Evolutionary conservation across 2,329 filamentous ascomycete species (phyloP), one percentile per base, ranked within the genome.

Genomic region (Cryphonectria japonica): DNA sequence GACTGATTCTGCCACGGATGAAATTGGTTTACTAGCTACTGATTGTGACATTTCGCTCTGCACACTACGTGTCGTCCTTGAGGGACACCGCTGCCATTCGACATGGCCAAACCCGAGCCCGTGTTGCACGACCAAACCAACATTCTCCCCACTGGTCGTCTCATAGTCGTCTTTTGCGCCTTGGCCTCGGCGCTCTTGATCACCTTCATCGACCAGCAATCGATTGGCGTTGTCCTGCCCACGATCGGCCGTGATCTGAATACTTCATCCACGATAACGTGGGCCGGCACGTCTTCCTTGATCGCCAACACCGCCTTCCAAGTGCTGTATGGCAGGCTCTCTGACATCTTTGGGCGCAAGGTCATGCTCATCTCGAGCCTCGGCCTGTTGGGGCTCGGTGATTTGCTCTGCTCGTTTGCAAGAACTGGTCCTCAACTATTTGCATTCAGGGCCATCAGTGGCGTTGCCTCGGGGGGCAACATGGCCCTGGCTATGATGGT

Each of bases 251-350:
- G 80, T 67, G 84, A 88, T 68, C 80, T 86, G 29, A 74, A 82
- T 68, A 82, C 82, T 1, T 79, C 80, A 72, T 81, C 80, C n/a
- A 85, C 85, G 2, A 89, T 90, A 63, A 83, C 85, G 0, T 88
- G 86, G 86, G 85, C 85, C 1, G 85, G 85, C 8, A 87, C 85
- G 0, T 83, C 85, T 11, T 83, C 83, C 3, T 77, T 89, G 61
- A 85, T 89, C 62, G 86, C 86, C 41, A 87, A 86, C 71, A 91
- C 89, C 0, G 85, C 87, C 46, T 91, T 91, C 73, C 89, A 89
- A 73, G 87, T 91, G 71, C 82, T 92, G 0, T 91, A 91, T 76
- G 89, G 89, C 29, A 84, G 88, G 2, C 75, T 90, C 3, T 89
- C 88, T 0, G 88, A 91, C 77, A 86, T 90, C 0, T 85, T 90